Conservation (phyloP, 2,329 filamentous ascomycete species). For the Akanthomyces lecanii region DNA sequence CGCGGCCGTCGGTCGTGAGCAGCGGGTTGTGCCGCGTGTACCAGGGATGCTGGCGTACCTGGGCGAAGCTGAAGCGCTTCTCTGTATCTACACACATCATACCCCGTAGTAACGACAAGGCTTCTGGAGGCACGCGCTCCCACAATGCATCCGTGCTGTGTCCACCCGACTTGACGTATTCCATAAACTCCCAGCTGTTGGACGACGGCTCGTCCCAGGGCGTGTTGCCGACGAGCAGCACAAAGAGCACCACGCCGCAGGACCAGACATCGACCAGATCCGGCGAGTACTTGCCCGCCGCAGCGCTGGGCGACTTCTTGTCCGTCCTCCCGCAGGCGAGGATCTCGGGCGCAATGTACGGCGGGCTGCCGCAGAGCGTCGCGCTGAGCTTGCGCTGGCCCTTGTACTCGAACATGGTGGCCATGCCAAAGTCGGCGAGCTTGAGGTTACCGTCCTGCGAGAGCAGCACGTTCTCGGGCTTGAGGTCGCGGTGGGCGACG, state of each 20-base stretch:
- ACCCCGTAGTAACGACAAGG: conserved; percentile 78
- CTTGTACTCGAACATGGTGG: conserved; percentile 87
- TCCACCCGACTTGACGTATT: conserved; percentile 78
- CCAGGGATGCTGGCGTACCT: conserved; percentile 90
- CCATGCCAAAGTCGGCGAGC: conserved; percentile 93
- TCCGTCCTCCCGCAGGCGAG: conserved; percentile 48
- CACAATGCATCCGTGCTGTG: conserved; percentile 81
- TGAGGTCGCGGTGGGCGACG: conserved; percentile 86
- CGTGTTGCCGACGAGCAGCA: conserved; percentile 90
- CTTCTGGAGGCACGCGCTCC: conserved; percentile 68
- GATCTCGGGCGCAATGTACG: conserved; percentile 96
- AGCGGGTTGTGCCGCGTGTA: conserved; percentile 79
- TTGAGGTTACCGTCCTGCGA: conserved; percentile 83
- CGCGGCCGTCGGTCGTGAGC: conserved; percentile 67
- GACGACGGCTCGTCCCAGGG: conserved; percentile 92
- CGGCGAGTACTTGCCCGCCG: conserved; percentile 62
- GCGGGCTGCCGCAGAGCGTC: conserved; percentile 91
- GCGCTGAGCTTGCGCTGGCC: conserved; percentile 76
- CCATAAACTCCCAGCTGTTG: conserved; percentile 83
- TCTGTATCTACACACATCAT: conserved; percentile 81
- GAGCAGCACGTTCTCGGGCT: conserved; percentile 92
- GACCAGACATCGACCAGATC: conserved; percentile 94
- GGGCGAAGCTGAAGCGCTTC: conserved; percentile 77
- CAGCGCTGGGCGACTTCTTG: conserved; percentile 42
- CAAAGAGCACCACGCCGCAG: conserved; percentile 95